Evolutionary conservation across 1,284 basidiomycete genomes (phyloP).

Genomic region (Vanrija sp.): DNA sequence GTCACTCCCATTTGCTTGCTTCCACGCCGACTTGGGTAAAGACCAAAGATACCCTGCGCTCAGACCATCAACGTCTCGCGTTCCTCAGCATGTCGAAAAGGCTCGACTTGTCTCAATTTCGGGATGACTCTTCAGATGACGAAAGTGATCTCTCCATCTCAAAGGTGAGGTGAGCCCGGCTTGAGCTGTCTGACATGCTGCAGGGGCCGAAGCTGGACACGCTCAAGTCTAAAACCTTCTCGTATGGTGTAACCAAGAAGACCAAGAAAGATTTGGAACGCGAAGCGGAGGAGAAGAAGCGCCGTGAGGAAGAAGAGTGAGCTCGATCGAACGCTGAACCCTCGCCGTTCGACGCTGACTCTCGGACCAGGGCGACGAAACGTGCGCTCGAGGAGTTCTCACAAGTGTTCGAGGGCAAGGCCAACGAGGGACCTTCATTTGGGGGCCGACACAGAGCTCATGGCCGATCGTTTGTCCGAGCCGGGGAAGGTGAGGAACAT

Average conservation of each 20-base stretch:
- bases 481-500: constrained; percentile 48
- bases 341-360: not conserved
- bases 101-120: constrained; percentile 45
- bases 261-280: constrained; percentile 79
- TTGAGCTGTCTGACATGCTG: not conserved
- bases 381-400: constrained; percentile 11
- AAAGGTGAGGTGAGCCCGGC: constrained; percentile 20
- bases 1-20: too few species aligned
- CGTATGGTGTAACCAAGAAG: constrained; percentile 49
- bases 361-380: not conserved
- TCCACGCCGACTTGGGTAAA: too few species aligned
- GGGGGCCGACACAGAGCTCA: constrained; percentile 7
- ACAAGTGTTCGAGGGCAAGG: constrained; percentile 10
- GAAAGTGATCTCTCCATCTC: constrained; percentile 29
- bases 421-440: constrained; percentile 4
- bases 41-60: too few species aligned
- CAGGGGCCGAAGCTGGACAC: constrained; percentile 34
- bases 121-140: constrained; percentile 44
- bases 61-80: too few species aligned
- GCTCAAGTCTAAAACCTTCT: constrained; percentile 47
- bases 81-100: constrained; percentile 29
- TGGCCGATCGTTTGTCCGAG: constrained; percentile 64
- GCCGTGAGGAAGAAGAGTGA: constrained; percentile 66
- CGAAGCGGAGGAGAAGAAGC: constrained; percentile 76
- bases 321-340: constrained; percentile 1